These are phyloP conservation scores for Meyerozyma smithsonii DNA, from an alignment of 1,139 yeast species.

Conservation along the genomic window DNA sequence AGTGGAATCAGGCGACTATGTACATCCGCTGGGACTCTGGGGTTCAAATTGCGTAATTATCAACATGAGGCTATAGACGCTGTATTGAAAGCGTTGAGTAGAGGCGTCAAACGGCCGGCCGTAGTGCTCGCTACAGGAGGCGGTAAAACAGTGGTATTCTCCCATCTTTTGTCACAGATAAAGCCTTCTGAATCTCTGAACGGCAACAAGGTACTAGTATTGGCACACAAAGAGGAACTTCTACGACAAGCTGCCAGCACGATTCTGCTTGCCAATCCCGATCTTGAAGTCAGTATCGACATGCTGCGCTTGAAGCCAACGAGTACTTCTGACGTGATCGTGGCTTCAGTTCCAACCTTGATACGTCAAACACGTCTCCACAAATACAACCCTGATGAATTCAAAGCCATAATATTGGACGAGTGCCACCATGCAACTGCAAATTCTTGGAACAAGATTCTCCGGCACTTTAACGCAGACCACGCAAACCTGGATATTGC, in stretches of 20 bases:
- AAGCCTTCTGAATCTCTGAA: constrained; percentile 21
- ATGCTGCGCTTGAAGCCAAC: constrained; percentile 51
- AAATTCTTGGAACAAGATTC: constrained; percentile 52
- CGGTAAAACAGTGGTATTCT: constrained; percentile 85
- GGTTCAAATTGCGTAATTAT: constrained; percentile 45
- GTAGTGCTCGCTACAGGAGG: constrained; percentile 93
- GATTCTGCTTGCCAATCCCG: constrained; percentile 46
- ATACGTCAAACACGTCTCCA: constrained; percentile 44
- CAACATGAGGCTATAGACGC: constrained; percentile 66
- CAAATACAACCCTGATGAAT: constrained; percentile 51
- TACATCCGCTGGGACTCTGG: background rate
- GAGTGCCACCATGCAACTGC: constrained; percentile 96
- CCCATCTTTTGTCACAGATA: constrained; percentile 55
- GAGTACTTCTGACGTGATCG: constrained; percentile 54
- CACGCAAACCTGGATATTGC: constrained; percentile 39
- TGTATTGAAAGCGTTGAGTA: constrained; percentile 46
- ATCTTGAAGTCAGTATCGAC: constrained; percentile 58
- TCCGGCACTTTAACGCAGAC: constrained; percentile 55
- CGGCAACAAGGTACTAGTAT: constrained; percentile 54
- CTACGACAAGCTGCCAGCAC: constrained; percentile 64
- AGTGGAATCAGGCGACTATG: background rate
- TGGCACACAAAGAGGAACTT: constrained; percentile 82
- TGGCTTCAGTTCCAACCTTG: constrained; percentile 75
- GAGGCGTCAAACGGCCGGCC: constrained; percentile 59
- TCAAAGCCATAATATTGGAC: constrained; percentile 75